Percentiles rank a stretch among this genome's conserved stretches.
These are phyloP conservation scores for Alternaria sp. DNA, from an alignment of 2,329 filamentous ascomycete genomes.

Conservation along the genomic window DNA sequence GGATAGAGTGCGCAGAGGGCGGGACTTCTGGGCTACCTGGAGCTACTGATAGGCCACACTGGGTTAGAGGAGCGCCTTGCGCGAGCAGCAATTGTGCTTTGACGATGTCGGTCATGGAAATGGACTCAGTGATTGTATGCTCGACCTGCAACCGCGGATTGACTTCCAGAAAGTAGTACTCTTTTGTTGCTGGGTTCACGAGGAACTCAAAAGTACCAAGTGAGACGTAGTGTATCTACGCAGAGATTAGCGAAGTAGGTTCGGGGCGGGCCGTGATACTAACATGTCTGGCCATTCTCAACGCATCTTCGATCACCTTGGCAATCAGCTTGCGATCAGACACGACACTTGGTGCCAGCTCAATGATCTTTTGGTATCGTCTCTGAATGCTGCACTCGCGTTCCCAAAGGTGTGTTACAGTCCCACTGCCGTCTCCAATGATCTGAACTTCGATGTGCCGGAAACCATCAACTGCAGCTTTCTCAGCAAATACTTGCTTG, in stretches of 20 bases:
- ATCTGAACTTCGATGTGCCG: slow-evolving; percentile 70
- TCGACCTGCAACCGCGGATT: slow-evolving; percentile 70
- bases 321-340: slow-evolving; percentile 57
- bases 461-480: slow-evolving; percentile 69
- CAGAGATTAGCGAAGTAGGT: not conserved
- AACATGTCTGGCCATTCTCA: slow-evolving; percentile 61
- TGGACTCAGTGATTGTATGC: slow-evolving; percentile 68
- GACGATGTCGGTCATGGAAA: slow-evolving; percentile 65
- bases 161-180: slow-evolving; percentile 69
- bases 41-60: slow-evolving; percentile 44
- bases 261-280: slow-evolving; percentile 2
- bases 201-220: slow-evolving; percentile 73
- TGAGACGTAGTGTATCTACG: slow-evolving; percentile 63
- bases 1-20: slow-evolving; percentile 60
- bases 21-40: slow-evolving; percentile 42
- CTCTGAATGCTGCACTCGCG: slow-evolving; percentile 69
- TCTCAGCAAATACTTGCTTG: slow-evolving; percentile 66
- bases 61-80: slow-evolving; percentile 57
- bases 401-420: slow-evolving; percentile 66
- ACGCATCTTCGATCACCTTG: slow-evolving; percentile 62
- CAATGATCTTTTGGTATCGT: slow-evolving; percentile 69
- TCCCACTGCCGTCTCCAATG: slow-evolving; percentile 63
- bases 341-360: slow-evolving; percentile 65
- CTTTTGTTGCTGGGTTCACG: slow-evolving; percentile 58
- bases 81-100: slow-evolving; percentile 63